Percentiles rank a stretch among this genome's conserved stretches.
phyloP scores from a whole-genome alignment of 1,284 basidiomycete species.

The Porodaedalea pini region DNA sequence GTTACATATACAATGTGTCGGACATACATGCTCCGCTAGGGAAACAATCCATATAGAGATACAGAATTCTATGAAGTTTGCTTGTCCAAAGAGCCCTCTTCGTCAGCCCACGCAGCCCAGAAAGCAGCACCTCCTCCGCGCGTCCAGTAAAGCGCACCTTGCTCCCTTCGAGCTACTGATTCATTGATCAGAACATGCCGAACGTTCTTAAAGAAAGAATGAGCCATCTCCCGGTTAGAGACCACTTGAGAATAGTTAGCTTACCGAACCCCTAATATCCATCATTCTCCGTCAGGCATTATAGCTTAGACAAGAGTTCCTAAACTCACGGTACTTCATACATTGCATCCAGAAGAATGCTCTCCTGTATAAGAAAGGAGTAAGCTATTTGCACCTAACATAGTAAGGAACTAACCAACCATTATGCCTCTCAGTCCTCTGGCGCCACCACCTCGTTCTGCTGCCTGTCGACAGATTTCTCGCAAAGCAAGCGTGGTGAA shows the following conservation, averaged over 20 bases:
- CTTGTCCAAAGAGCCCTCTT: constrained; percentile 35
- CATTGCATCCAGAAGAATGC: constrained; percentile 80
- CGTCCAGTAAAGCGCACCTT: constrained; percentile 56
- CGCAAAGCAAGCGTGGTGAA: constrained; percentile 74
- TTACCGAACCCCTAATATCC: constrained; percentile 42
- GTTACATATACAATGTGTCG: neutral
- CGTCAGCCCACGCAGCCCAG: constrained; percentile 50
- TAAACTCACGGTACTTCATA: constrained; percentile 83
- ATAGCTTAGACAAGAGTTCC: constrained; percentile 6
- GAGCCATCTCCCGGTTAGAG: constrained; percentile 10
- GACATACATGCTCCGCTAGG: neutral
- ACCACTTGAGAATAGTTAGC: constrained; percentile 18
- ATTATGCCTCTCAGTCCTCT: constrained; percentile 85
- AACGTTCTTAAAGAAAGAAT: constrained; percentile 41
- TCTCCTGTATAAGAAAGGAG: constrained; percentile 43
- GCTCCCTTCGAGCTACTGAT: constrained; percentile 47
- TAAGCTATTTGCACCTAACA: constrained; percentile 14
- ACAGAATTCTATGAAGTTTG: neutral
- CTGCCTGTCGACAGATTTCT: constrained; percentile 76
- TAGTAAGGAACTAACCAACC: constrained; percentile 41
- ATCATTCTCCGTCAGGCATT: constrained; percentile 11
- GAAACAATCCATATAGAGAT: neutral
- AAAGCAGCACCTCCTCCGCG: constrained; percentile 53
- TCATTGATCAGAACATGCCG: constrained; percentile 61
- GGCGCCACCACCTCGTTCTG: constrained; percentile 83